A percentile compares a stretch with the other conserved stretches of the same genome.
These are phyloP conservation scores for Fusarium sp. DNA, from an alignment of 2,329 filamentous ascomycete genomes.

Conservation along the genomic window DNA sequence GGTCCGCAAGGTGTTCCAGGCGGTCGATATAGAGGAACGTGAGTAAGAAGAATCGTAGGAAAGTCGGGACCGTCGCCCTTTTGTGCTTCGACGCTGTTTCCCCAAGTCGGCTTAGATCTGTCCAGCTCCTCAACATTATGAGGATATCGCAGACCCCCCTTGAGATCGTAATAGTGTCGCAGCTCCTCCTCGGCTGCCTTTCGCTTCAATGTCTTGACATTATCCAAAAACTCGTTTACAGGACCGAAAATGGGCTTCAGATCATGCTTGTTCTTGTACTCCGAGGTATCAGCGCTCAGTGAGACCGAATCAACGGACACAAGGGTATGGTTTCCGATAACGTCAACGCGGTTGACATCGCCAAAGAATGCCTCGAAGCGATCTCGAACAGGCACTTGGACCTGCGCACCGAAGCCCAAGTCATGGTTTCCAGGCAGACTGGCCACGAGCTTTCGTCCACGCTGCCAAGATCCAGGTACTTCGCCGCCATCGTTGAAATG, in stretches of 20 bases:
- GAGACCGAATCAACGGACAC: conserved; percentile 92
- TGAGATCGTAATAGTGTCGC: conserved; percentile 70
- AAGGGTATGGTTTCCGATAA: conserved; percentile 94
- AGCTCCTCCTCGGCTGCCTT: conserved; percentile 77
- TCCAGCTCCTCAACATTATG: conserved; percentile 70
- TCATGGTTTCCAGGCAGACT: conserved; percentile 96
- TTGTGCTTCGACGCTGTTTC: conserved; percentile 50
- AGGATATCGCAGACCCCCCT: conserved; percentile 64
- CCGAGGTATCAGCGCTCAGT: conserved; percentile 75
- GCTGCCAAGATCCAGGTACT: conserved; percentile 66
- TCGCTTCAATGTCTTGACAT: conserved; percentile 71
- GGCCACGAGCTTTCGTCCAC: conserved; percentile 81
- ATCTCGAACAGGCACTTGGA: conserved; percentile 82
- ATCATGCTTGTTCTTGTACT: conserved; percentile 62
- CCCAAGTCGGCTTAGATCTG: conserved; percentile 53
- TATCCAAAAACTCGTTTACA: conserved; percentile 78
- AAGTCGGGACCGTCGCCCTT: conserved; percentile 68
- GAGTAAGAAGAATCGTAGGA: conserved; percentile 88
- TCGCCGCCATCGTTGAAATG: conserved; percentile 70
- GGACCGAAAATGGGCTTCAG: conserved; percentile 77
- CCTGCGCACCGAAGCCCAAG: conserved; percentile 86
- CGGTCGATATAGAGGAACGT: conserved; percentile 88
- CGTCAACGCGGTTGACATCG: conserved; percentile 87
- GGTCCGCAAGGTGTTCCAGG: conserved; percentile 90
- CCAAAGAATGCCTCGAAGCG: conserved; percentile 92